A percentile compares a stretch with the other conserved stretches of the same genome.
phyloP scores from a whole-genome alignment of 805 yeast species.

The Candida dajiaensis region DNA sequence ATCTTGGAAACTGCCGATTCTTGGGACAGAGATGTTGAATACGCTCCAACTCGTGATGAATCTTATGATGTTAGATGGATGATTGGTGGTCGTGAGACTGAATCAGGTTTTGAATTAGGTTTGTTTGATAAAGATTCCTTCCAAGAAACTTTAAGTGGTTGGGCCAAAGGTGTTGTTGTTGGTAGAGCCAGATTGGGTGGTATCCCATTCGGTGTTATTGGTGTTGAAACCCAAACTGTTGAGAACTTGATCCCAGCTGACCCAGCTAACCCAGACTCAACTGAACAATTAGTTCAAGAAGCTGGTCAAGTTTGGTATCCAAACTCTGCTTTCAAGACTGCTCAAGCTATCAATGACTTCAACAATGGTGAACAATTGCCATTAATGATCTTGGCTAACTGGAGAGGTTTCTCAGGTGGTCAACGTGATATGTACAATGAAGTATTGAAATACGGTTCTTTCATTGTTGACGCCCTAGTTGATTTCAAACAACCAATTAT shows the following conservation, averaged over 20 bases:
- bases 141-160: conserved; percentile 93
- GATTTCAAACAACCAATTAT: conserved; percentile 95
- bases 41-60: conserved; percentile 62
- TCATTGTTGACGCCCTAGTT: conserved; percentile 93
- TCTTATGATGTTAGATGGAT: conserved; percentile 91
- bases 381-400: conserved; percentile 93
- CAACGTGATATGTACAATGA: conserved; percentile 99
- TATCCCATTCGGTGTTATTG: conserved; percentile 97
- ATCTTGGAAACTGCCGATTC: conserved; percentile 71
- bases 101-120: conserved; percentile 77
- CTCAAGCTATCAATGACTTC: conserved; percentile 97
- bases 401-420: conserved; percentile 99
- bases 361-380: conserved; percentile 98
- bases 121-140: conserved; percentile 88
- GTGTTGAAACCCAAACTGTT: conserved; percentile 85
- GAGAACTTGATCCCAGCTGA: conserved; percentile 95
- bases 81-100: conserved; percentile 77
- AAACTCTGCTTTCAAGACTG: conserved; percentile 97
- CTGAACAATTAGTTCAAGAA: conserved; percentile 81
- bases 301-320: conserved; percentile 99
- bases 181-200: conserved; percentile 99
- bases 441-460: conserved; percentile 94
- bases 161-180: conserved; percentile 98
- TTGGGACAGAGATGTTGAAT: conserved; percentile 94
- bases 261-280: conserved; percentile 95